A percentile compares a stretch with the other conserved stretches of the same genome.
Evolutionary conservation across 2,329 filamentous ascomycete genomes (phyloP).

Genomic region (Sphaerulina populicola): DNA sequence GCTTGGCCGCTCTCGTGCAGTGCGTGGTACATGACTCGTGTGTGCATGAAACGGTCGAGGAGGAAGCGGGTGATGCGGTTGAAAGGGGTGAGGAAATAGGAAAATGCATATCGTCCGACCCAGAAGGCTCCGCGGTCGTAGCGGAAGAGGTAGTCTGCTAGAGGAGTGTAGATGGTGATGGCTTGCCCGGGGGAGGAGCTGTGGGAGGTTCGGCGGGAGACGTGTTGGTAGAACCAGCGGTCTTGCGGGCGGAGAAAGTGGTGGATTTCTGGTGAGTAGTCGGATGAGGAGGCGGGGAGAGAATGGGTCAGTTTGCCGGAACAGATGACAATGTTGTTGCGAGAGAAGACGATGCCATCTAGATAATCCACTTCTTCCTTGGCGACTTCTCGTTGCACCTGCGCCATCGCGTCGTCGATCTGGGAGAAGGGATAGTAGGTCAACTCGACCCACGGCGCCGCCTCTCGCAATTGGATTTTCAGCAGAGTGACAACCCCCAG

Average conservation of each 20-base stretch:
- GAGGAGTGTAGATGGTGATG: conserved; percentile 33
- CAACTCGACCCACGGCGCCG: conserved; percentile 43
- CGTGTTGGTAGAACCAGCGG: conserved; percentile 68
- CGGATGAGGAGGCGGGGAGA: conserved; percentile 27
- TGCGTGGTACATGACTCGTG: conserved; percentile 54
- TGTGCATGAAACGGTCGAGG: conserved; percentile 55
- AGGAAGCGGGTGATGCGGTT: conserved; percentile 50
- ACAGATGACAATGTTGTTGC: conserved; percentile 37
- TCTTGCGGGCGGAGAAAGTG: conserved; percentile 53
- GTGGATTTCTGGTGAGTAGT: conserved; percentile 24
- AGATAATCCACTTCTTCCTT: conserved; percentile 52
- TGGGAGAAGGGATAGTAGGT: conserved; percentile 40
- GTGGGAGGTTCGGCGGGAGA: conserved; percentile 34
- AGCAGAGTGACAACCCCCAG: conserved; percentile 57
- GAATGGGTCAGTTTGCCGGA: conserved; percentile 31
- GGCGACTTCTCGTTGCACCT: conserved; percentile 33
- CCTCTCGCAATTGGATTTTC: conserved; percentile 41
- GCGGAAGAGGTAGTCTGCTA: conserved; percentile 50
- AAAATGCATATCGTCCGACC: conserved; percentile 53
- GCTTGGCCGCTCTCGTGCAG: conserved; percentile 50
- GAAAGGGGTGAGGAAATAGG: conserved; percentile 55
- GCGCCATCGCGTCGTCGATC: conserved; percentile 38
- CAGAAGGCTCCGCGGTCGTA: conserved; percentile 60
- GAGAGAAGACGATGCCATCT: conserved; percentile 48
- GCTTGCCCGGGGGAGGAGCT: not conserved